Evolutionary conservation across 192 early-diverging fungal species (phyloP), one percentile per base, ranked within the genome.

Genomic region (Coemansia sp.): DNA sequence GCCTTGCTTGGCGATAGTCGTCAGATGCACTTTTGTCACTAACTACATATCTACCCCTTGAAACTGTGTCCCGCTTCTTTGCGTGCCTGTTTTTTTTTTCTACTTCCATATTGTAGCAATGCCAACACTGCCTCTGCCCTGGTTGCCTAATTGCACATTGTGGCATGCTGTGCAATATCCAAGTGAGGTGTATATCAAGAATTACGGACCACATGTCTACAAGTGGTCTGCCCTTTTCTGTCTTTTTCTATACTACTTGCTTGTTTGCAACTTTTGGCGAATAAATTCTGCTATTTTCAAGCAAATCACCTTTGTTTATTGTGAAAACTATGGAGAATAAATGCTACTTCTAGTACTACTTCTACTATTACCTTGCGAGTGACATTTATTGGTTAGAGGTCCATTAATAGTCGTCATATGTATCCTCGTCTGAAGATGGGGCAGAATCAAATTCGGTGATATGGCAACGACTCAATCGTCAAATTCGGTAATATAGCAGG

Each of bases 121-220:
- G 85, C 91, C 61, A 75, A 87, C 84, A 91, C 91, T 79, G 91
- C 92, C 70, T 91, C 92, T 59, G 85, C 92, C 79, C 85, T 93
- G 60, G 89, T 93, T 69, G 81, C 92, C 56, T 93, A 93, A 93
- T 76, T 75, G 48, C 68, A 48, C 46, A 6, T 9, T 48, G 19
- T 48, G 46, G 46, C 20, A 48, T 20, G n/a, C 46, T 48, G 46
- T 20, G 46, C 46, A 48, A 48, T 48, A 20, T 9, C n/a, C 46
- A 48, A 48, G 46, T 20, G 46, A 48, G 5, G 19, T 17, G 3
- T 48, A 48, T 48, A 9, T 48, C 46, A 48, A 48, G 46, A 19
- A 19, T 2, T 19, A 20, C 19, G 24, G 24, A 27, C n/a, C 19
- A 22, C 46, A 19, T 8, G n/a, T 48, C 46, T 19, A 48, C 46